A percentile compares a stretch with the other conserved stretches of the same genome.
Conservation (phyloP, 1,139 yeast genomes). For the Kodamaea fungicola region DNA sequence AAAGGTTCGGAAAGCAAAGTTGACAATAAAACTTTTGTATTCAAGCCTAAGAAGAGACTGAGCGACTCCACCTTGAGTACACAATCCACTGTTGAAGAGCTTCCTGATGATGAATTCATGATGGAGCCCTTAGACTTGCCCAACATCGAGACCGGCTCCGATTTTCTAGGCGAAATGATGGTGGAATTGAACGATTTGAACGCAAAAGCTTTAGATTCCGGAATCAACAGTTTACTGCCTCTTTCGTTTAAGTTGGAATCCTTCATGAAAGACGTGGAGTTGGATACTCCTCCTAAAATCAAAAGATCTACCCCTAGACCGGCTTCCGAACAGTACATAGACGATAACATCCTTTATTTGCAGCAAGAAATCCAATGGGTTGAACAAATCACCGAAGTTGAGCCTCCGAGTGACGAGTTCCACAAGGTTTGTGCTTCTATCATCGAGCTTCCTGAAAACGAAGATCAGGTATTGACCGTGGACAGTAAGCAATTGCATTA, state of each 20-base stretch:
- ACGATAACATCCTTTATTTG: constrained; percentile 33
- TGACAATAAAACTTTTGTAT: background rate
- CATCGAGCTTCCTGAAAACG: constrained; percentile 6
- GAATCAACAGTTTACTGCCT: background rate
- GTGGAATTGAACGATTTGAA: constrained; percentile 23
- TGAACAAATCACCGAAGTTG: background rate
- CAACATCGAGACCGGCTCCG: constrained; percentile 28
- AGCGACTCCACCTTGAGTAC: background rate
- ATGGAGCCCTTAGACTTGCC: constrained; percentile 18
- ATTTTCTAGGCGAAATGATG: constrained; percentile 35
- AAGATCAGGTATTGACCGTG: constrained; percentile 19
- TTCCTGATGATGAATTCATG: background rate
- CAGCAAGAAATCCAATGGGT: constrained; percentile 31
- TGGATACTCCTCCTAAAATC: background rate
- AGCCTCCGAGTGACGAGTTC: constrained; percentile 1
- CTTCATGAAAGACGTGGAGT: constrained; percentile 41
- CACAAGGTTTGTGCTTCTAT: constrained; percentile 4
- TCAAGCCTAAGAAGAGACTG: background rate
- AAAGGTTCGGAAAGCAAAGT: background rate
- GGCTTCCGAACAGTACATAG: constrained; percentile 27
- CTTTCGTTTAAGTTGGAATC: constrained; percentile 19
- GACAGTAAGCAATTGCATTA: constrained; percentile 29
- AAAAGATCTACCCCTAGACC: constrained; percentile 7
- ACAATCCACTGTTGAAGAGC: background rate
- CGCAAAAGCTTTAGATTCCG: constrained; percentile 2